Evolutionary conservation across 805 yeast species (phyloP), one percentile per base, ranked within the genome.

Genomic region (Ogataea trehaloabstinens): DNA sequence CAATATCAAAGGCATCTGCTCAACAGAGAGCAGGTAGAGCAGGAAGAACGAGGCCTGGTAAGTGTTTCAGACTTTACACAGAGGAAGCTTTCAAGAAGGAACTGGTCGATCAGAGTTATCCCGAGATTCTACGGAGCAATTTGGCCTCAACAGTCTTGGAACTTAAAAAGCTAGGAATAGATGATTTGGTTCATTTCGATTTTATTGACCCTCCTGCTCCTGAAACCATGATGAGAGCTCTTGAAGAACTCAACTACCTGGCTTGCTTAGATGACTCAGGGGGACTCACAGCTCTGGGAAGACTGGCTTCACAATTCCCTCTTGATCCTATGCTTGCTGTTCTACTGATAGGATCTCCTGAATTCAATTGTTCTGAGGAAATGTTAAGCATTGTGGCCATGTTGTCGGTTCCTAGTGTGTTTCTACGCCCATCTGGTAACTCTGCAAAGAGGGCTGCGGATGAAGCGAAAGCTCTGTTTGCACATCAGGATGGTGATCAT

Each of bases 201-300:
- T 91, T 93, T 60, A 91, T 91, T 95, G 99, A 91, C 59, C 98
- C 99, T 6, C 99, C 99, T 11, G 98, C 98, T 2, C 99, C 99
- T 7, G 99, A 91, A 64, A 93, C 99, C 5, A 93, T 91, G 99
- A 93, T 93, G 99, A 76, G 99, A 61, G 98, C 98, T 0, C 70
- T 91, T 46, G 99, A 91, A 63, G 99, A 91, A 63, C 73, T 91
- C 55, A 90, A 93, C 59, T 93, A 88, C 59, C 70, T 91, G 45
- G 82, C 84, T 17, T 93, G 97, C 67, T 73, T 91, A 37, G 86
- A 87, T 50, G 96, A 93, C 60, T 91, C 88, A 33, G 99, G 98
- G 44, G 82, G 84, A 38, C 67, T 91, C 50, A 93, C 98, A 0
- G 76, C 93, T 1, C 68, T 91, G 45, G 99, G 99, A 43, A 75